A percentile compares a stretch with the other conserved stretches of the same genome.
Conservation (phyloP, 2,329 filamentous ascomycete species). For the Paecilomyces sp. region DNA sequence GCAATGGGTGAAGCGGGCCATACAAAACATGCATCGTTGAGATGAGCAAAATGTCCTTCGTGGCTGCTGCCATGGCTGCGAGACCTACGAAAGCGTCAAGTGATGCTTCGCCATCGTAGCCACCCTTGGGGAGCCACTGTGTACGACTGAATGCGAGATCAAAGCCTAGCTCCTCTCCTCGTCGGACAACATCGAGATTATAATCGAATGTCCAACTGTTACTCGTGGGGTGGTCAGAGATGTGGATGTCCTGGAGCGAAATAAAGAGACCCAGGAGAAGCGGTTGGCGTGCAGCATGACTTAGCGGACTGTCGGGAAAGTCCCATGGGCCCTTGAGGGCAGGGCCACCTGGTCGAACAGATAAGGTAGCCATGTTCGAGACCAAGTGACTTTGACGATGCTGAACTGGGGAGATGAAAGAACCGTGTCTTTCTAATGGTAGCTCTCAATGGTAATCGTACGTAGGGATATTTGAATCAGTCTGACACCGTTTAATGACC, state of each 20-base stretch:
- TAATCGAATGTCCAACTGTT: constrained; percentile 18
- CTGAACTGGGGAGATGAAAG: neutral
- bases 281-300: constrained; percentile 7
- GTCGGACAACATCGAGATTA: constrained; percentile 11
- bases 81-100: constrained; percentile 16
- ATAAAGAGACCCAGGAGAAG: constrained; percentile 12
- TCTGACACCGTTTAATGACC: too few species aligned
- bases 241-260: constrained; percentile 6
- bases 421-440: too few species aligned
- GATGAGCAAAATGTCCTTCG: constrained; percentile 16
- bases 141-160: constrained; percentile 15
- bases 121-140: constrained; percentile 12
- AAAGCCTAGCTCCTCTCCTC: constrained; percentile 15
- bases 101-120: constrained; percentile 13
- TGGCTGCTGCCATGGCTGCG: constrained; percentile 19
- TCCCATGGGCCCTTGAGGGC: constrained; percentile 8
- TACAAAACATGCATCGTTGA: constrained; percentile 17
- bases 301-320: constrained; percentile 9
- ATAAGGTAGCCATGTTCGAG: neutral
- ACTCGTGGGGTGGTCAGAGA: constrained; percentile 9
- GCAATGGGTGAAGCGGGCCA: constrained; percentile 15
- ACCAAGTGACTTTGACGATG: neutral
- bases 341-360: constrained; percentile 9
- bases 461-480: too few species aligned
- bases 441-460: too few species aligned